Base-by-base conservation (phyloP, 331 rosid species). In the Stylosanthes scabra region DNA sequence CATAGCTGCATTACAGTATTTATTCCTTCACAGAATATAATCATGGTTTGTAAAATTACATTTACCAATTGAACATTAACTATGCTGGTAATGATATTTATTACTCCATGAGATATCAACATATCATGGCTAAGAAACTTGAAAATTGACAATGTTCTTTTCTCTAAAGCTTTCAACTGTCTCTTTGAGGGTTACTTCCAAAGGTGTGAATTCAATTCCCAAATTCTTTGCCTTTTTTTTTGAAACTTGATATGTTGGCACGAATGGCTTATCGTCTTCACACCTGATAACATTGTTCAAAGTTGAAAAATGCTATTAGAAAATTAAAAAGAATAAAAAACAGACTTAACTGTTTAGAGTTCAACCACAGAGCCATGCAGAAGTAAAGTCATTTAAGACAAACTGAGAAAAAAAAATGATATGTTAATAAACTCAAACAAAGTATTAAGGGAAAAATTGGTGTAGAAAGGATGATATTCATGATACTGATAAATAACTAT, bases 151-250 rank as follows among this genome's bases (percentile, higher is more conserved):
- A 55, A 82, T 59, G 8, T 79, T 81, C 66, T 84, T 87, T 39
- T 82, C 86, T 52, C 72, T 78, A 11, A 87, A 68, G 81, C 86
- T 59, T 84, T 83, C 86, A 41, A 87, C 75, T 3, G 86, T 80
- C 61, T 83, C 92, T 80, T 39, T 76, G 2, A 85, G 55, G 45
- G 50, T 81, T 45, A 39, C 71, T 56, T 88, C 85, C 54, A 88
- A 54, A 42, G 86, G 90, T 54, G 76, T 80, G 67, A 78, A 85
- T 55, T 74, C 57, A 57, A 88, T 66, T 66, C 86, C 90, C 76
- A 85, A 78, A 13, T 65, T 61, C 45, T 63, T 67, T 7, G 75
- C 89, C 51, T 75, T 87, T 34, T 68, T 80, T 46, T 81, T 69
- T 12, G 89, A 87, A 62, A 76, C 29, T 27, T 76, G 82, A 68